These are phyloP conservation scores for Wickerhamomyces queroliae DNA, from an alignment of 805 yeast species.

Conservation along the genomic window DNA sequence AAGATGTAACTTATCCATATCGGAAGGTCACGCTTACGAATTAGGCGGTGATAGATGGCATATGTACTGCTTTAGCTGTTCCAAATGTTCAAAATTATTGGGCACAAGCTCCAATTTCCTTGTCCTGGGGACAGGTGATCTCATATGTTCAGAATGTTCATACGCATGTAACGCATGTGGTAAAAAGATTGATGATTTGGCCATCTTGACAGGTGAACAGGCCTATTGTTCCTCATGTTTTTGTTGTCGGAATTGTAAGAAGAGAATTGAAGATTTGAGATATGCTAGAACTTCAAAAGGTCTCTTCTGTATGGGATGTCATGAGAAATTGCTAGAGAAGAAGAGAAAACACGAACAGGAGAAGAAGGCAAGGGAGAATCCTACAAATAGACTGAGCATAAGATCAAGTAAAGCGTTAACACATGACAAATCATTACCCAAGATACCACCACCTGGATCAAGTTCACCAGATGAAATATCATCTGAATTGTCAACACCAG, in stretches of 20 bases:
- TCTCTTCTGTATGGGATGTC: conserved; percentile 88
- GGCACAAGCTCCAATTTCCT: conserved; percentile 88
- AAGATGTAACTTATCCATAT: conserved; percentile 48
- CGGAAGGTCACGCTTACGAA: conserved; percentile 93
- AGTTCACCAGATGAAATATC: conserved; percentile 4
- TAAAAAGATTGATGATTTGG: conserved; percentile 85
- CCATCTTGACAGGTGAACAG: conserved; percentile 90
- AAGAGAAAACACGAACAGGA: conserved; percentile 55
- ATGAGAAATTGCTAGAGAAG: conserved; percentile 72
- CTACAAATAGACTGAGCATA: conserved; percentile 2
- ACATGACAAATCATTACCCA: conserved; percentile 17
- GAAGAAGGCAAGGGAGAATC: conserved; percentile 11
- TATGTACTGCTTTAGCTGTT: conserved; percentile 84
- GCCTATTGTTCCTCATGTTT: conserved; percentile 92
- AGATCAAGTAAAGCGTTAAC: neutral
- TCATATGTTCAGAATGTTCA: conserved; percentile 89
- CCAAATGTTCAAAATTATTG: conserved; percentile 69
- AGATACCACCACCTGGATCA: conserved; percentile 11
- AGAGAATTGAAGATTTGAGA: conserved; percentile 77
- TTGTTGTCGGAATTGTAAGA: conserved; percentile 82
- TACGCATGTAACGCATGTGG: conserved; percentile 83
- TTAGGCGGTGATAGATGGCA: conserved; percentile 96
- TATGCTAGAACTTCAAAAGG: conserved; percentile 94
- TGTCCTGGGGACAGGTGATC: conserved; percentile 87
- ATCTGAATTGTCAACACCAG: neutral